Percentiles rank a stretch among this genome's conserved stretches.
phyloP scores from a whole-genome alignment of 2,329 filamentous ascomycete genomes.

The Fusarium incarnatum region DNA sequence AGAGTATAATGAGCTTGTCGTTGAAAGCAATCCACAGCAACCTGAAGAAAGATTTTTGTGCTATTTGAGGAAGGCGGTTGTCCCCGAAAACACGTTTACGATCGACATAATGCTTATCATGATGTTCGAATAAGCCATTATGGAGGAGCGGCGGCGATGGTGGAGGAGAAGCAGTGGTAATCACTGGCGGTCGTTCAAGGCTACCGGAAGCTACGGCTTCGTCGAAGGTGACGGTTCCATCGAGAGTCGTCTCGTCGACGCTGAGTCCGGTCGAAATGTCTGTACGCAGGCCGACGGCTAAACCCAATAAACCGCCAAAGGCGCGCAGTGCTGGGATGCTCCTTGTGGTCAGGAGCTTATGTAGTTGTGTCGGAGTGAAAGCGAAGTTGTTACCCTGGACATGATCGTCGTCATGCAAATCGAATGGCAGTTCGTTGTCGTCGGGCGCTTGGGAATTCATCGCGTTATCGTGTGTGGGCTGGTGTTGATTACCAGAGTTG shows the following conservation, averaged over 20 bases:
- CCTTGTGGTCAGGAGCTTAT: constrained; percentile 64
- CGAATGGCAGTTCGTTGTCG: constrained; percentile 29
- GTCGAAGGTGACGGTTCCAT: constrained; percentile 60
- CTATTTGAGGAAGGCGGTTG: constrained; percentile 68
- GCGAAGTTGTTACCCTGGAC: constrained; percentile 60
- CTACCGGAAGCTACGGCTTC: constrained; percentile 59
- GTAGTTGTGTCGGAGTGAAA: constrained; percentile 65
- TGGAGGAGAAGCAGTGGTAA: constrained; percentile 37
- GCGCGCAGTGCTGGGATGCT: constrained; percentile 61
- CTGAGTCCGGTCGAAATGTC: constrained; percentile 61
- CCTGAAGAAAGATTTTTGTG: constrained; percentile 75
- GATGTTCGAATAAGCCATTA: constrained; percentile 49
- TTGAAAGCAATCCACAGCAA: constrained; percentile 83
- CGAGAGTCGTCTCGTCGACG: constrained; percentile 60
- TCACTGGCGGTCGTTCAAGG: constrained; percentile 46
- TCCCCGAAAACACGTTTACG: constrained; percentile 76
- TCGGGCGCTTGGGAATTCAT: constrained; percentile 15
- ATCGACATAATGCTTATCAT: constrained; percentile 57
- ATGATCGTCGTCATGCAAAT: constrained; percentile 47
- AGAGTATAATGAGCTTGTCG: constrained; percentile 80
- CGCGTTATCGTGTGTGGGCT: constrained; percentile 15
- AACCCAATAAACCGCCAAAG: constrained; percentile 65
- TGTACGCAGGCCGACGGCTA: constrained; percentile 63
- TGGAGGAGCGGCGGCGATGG: constrained; percentile 38
- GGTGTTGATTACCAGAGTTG: constrained; percentile 23